Percentiles rank a stretch among this genome's conserved stretches.
phyloP scores from a whole-genome alignment of 768 basidiomycete genomes.

The Nidula microcarpa region DNA sequence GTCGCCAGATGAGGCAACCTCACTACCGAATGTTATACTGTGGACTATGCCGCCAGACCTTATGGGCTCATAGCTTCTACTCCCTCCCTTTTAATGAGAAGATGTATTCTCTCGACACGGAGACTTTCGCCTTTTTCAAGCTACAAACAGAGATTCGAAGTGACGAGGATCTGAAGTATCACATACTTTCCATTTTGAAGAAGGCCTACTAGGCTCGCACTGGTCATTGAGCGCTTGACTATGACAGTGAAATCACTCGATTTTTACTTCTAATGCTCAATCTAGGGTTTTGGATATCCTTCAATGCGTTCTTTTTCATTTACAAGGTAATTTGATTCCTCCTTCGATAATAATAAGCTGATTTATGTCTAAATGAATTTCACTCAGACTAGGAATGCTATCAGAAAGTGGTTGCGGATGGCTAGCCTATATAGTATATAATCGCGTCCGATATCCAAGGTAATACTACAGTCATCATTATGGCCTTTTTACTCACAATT shows the following conservation, averaged over 20 bases:
- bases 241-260: not conserved
- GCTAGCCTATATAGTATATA: constrained; percentile 31
- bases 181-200: constrained; percentile 30
- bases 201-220: constrained; percentile 24
- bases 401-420: constrained; percentile 33
- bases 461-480: not conserved
- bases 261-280: not conserved
- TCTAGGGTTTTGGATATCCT: constrained; percentile 28
- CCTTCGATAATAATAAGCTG: not conserved
- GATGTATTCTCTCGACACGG: constrained; percentile 18
- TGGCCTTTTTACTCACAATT: not conserved
- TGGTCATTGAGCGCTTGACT: no score
- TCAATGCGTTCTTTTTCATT: constrained; percentile 34
- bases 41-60: no score
- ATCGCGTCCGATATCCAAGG: constrained; percentile 30
- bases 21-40: no score
- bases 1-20: no score
- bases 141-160: constrained; percentile 29
- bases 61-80: no score
- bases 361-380: not conserved
- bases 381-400: constrained; percentile 16
- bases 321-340: constrained; percentile 15
- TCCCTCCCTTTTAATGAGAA: constrained; percentile 14
- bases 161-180: constrained; percentile 31
- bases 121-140: constrained; percentile 31